These are phyloP conservation scores for Entomortierella chlamydospora DNA, from an alignment of 192 early-diverging fungal genomes.

Conservation along the genomic window DNA sequence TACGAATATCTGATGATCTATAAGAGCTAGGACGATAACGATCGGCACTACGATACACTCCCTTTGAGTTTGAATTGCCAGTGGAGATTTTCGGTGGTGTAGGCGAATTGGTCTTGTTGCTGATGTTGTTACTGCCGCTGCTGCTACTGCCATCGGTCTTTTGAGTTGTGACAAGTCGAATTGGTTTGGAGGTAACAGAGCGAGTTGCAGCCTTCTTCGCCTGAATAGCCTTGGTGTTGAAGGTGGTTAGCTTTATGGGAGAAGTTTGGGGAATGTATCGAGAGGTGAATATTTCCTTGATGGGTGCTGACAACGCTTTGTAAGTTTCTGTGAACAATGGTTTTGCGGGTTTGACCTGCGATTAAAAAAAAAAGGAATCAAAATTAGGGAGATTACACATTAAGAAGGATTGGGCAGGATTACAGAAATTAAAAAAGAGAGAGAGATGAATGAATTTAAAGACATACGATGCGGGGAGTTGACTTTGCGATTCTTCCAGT, in stretches of 20 bases:
- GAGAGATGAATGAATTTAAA: too few relatives aligned
- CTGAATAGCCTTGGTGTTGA: conserved; percentile 7
- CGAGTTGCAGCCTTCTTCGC: neutral
- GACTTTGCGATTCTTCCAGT: neutral
- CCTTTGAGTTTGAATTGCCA: neutral
- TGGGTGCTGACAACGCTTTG: conserved; percentile 17
- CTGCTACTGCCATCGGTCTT: neutral
- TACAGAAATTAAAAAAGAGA: too few relatives aligned
- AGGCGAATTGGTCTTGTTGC: neutral
- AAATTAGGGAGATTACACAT: too few relatives aligned
- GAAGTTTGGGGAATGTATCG: conserved; percentile 17
- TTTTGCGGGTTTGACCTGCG: neutral
- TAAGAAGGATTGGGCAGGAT: too few relatives aligned
- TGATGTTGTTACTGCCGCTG: neutral
- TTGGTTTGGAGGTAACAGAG: neutral
- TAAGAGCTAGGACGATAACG: neutral
- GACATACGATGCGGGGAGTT: neutral
- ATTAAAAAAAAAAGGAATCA: neutral
- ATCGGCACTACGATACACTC: neutral
- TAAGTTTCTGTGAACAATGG: conserved; percentile 40
- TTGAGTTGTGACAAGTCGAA: neutral
- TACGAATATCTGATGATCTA: too few relatives aligned
- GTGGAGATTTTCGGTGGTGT: neutral
- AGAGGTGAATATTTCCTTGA: conserved; percentile 45
- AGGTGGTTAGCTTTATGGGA: conserved; percentile 19